Percentiles rank a stretch among this genome's conserved stretches.
Conservation (phyloP, 495 filamentous ascomycete species). For the Lophium mytilinum region DNA sequence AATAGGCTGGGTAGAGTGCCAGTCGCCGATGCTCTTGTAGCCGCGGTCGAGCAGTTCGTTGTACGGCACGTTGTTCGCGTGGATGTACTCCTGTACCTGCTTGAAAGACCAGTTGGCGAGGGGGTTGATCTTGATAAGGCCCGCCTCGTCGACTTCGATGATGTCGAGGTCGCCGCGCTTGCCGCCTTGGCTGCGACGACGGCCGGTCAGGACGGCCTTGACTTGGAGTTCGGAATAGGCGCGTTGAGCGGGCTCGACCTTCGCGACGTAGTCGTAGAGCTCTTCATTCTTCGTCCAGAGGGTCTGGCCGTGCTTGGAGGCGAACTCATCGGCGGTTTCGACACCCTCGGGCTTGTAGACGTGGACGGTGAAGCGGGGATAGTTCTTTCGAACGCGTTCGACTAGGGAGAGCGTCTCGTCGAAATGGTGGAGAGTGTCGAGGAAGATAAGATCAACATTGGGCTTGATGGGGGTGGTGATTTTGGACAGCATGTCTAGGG, state of each 20-base stretch:
- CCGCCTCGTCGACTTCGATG: constrained; percentile 86
- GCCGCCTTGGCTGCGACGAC: constrained; percentile 85
- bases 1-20: constrained; percentile 89
- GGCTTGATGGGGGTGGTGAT: constrained; percentile 47
- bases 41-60: constrained; percentile 82
- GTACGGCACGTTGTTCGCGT: constrained; percentile 82
- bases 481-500: constrained; percentile 90
- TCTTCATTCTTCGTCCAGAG: constrained; percentile 83
- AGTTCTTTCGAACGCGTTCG: constrained; percentile 64
- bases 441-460: constrained; percentile 82
- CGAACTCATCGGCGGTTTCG: constrained; percentile 66
- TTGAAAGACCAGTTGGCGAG: constrained; percentile 90
- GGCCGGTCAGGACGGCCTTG: constrained; percentile 89
- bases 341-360: constrained; percentile 75
- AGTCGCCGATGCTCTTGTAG: constrained; percentile 96
- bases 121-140: constrained; percentile 97
- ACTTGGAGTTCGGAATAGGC: constrained; percentile 85
- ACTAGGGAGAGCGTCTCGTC: constrained; percentile 78
- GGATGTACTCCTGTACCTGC: constrained; percentile 81
- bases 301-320: constrained; percentile 66
- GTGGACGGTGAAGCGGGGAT: constrained; percentile 73
- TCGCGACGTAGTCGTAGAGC: constrained; percentile 92
- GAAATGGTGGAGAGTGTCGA: constrained; percentile 96
- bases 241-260: constrained; percentile 92
- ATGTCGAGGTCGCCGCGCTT: constrained; percentile 83